Evolutionary conservation across 768 basidiomycete species (phyloP).

Genomic region (Tricholomella constricta): DNA sequence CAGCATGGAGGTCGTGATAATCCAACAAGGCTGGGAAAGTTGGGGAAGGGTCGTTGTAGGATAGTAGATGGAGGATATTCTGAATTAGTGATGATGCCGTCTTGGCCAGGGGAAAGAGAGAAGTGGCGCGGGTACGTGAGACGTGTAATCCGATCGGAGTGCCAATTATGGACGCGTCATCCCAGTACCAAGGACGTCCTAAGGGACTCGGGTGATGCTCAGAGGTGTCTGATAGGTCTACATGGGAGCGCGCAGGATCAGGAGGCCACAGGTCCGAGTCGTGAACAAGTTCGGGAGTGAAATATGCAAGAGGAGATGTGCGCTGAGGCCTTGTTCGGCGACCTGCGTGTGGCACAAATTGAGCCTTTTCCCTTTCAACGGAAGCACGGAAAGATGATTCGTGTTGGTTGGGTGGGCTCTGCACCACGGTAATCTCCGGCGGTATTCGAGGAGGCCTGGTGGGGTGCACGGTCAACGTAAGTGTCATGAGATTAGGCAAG

Average conservation of each 20-base stretch:
- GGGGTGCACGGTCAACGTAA: neutral
- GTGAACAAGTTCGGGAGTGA: conserved; percentile 25
- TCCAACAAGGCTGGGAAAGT: conserved; percentile 44
- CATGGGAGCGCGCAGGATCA: conserved; percentile 25
- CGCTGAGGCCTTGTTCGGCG: neutral
- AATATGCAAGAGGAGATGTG: conserved; percentile 5
- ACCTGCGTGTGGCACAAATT: neutral
- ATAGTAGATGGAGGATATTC: conserved; percentile 43
- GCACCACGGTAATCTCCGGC: neutral
- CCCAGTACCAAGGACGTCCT: conserved; percentile 4
- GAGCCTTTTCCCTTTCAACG: neutral
- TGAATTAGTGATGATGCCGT: conserved; percentile 37
- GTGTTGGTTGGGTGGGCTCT: neutral
- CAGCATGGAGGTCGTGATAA: conserved; percentile 45
- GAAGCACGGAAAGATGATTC: neutral
- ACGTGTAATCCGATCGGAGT: conserved; percentile 4
- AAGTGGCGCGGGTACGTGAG: neutral
- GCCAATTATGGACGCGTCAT: conserved; percentile 13
- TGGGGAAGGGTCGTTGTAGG: conserved; percentile 28
- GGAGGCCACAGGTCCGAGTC: conserved; percentile 24
- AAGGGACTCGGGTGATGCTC: neutral
- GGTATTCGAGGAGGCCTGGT: conserved; percentile 4
- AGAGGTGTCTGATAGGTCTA: neutral
- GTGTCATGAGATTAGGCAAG: neutral
- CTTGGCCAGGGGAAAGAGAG: conserved; percentile 28